These are phyloP conservation scores for Lathyrus tuberosus DNA, from an alignment of 306 rosid genomes.

Conservation along the genomic window DNA sequence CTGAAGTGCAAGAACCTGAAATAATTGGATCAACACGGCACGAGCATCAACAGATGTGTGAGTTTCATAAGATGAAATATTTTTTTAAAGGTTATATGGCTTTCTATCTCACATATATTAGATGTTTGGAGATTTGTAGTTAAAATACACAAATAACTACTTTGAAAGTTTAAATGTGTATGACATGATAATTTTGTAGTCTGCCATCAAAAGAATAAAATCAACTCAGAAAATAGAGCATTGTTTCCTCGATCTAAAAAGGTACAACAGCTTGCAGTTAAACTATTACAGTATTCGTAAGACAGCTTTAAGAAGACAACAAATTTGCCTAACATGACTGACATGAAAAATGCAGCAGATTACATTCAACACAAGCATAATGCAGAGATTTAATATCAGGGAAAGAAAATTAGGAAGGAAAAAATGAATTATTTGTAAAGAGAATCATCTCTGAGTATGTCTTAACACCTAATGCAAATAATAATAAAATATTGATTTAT, in stretches of 20 bases:
- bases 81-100: neutral
- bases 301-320: neutral
- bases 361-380: neutral
- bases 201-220: slow-evolving; percentile 1
- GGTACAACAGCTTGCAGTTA: neutral
- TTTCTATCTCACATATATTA: slow-evolving; percentile 8
- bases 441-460: no score
- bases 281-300: slow-evolving; percentile 21
- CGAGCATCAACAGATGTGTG: slow-evolving; percentile 29
- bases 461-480: neutral
- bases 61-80: slow-evolving; percentile 9
- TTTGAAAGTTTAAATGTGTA: slow-evolving; percentile 11
- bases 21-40: slow-evolving; percentile 32
- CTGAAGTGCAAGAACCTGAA: slow-evolving; percentile 85
- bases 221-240: slow-evolving; percentile 6
- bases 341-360: slow-evolving; percentile 20
- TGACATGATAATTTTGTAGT: slow-evolving; percentile 4
- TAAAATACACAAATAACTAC: slow-evolving; percentile 32
- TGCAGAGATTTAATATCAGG: neutral
- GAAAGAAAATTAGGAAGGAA: neutral
- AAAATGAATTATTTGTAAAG: neutral
- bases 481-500: slow-evolving; percentile 4
- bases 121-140: slow-evolving; percentile 32
- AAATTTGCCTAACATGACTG: slow-evolving; percentile 18
- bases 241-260: neutral